phyloP scores from a whole-genome alignment of 2,329 filamentous ascomycete species.

The Sclerotinia sclerotiorum region DNA sequence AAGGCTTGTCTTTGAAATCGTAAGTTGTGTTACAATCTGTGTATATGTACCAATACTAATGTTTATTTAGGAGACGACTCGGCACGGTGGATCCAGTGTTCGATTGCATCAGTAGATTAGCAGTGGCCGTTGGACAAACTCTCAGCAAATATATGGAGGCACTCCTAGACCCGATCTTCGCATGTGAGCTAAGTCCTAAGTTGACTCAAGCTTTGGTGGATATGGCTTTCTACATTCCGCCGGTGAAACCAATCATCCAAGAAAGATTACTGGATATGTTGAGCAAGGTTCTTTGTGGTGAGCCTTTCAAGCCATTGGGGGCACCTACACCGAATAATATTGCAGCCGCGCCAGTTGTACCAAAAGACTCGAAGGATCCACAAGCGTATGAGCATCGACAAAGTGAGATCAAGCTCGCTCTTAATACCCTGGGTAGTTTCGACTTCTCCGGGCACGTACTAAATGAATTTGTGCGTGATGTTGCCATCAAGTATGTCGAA shows the following conservation, averaged over 20 bases:
- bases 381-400: slow-evolving; percentile 78
- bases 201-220: slow-evolving; percentile 94
- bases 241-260: slow-evolving; percentile 89
- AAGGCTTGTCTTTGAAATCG: slow-evolving; percentile 81
- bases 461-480: slow-evolving; percentile 97
- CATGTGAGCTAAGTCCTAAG: slow-evolving; percentile 89
- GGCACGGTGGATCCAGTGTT: slow-evolving; percentile 74
- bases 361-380: slow-evolving; percentile 83
- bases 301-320: slow-evolving; percentile 87
- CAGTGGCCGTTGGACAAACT: slow-evolving; percentile 91
- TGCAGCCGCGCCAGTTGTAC: slow-evolving; percentile 75
- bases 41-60: slow-evolving; percentile 34
- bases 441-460: slow-evolving; percentile 91
- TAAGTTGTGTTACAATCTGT: slow-evolving; percentile 39
- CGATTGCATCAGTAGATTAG: slow-evolving; percentile 95
- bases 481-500: slow-evolving; percentile 96
- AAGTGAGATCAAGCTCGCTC: slow-evolving; percentile 84
- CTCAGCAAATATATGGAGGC: slow-evolving; percentile 98
- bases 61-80: slow-evolving; percentile 42
- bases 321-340: slow-evolving; percentile 83
- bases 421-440: slow-evolving; percentile 96
- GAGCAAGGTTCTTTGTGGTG: slow-evolving; percentile 87
- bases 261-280: slow-evolving; percentile 92
- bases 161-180: slow-evolving; percentile 92
- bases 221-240: slow-evolving; percentile 98